Conservation (phyloP, 2,329 filamentous ascomycete species). For the Chaetomiaceae sp. region DNA sequence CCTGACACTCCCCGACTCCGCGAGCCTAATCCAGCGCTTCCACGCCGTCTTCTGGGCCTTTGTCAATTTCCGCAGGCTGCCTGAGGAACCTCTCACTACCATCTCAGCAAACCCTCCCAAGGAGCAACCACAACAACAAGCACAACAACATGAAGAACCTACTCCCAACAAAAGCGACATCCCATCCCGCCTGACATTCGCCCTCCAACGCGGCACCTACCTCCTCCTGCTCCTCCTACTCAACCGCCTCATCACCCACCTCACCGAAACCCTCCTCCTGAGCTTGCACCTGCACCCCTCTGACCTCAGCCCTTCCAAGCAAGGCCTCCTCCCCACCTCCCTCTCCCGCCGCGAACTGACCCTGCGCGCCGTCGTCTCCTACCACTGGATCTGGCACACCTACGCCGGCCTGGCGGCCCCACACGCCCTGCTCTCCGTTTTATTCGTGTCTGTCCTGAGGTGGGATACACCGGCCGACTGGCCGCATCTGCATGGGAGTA, state of each 20-base stretch:
- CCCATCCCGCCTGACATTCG: background rate
- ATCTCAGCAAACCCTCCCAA: background rate
- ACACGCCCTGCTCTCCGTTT: conserved; percentile 13
- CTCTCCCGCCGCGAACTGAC: background rate
- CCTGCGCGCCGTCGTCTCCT: background rate
- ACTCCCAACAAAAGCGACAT: no score
- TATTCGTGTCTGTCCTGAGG: conserved; percentile 19
- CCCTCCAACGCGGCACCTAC: background rate
- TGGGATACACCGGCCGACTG: conserved; percentile 21
- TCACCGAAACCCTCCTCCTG: background rate
- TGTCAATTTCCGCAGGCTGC: background rate
- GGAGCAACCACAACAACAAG: no score
- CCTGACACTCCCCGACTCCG: background rate
- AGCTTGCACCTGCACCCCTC: background rate
- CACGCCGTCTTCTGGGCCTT: background rate
- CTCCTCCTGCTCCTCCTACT: background rate
- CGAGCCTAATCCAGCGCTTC: background rate
- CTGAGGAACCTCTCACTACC: background rate
- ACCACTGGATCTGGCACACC: conserved; percentile 16
- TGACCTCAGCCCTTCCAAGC: background rate
- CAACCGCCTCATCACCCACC: background rate
- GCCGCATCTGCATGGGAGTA: conserved; percentile 20
- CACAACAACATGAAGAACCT: no score
- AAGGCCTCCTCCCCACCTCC: background rate
- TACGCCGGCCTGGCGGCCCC: conserved; percentile 11